Base-by-base conservation (phyloP, 176 grass and related monocot genomes). In the Aegilops longissima region DNA sequence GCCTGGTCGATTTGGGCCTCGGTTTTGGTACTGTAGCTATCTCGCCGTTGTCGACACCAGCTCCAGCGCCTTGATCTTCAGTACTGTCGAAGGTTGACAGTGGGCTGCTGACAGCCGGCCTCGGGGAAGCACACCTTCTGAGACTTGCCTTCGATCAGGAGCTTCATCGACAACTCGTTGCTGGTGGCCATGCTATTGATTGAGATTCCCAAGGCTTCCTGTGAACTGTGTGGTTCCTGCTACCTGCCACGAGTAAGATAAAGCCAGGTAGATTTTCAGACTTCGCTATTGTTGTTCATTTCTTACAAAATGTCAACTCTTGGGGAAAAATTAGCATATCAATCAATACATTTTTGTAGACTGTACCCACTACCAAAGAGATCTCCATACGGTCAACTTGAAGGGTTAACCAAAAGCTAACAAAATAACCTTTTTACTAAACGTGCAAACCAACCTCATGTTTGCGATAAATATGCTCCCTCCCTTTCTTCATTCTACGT, bases 51-150 rank as follows among this genome's bases (percentile, higher is more conserved):
- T 25, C 25, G 25, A 25, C 25, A 25, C 25, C 25, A 25, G 25
- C 25, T 25, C 25, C 25, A 25, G 25, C 25, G 25, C 25, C 25
- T 25, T 25, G 25, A 25, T 25, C 25, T 25, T 25, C 25, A 25
- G 25, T 25, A 25, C 25, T 25, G 1, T 25, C 25, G 25, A 25
- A 79, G 68, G 61, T 25, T 25, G 80, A 83, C 4, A 83, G 73
- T 25, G 83, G 64, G 64, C 25, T 12, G 36, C 64, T 61, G 51
- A 83, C 8, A 69, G 20, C 80, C 63, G 12, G 64, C 80, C 80
- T 88, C 86, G 0, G 73, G 80, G 45, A 83, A 88, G 49, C 86
- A 83, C 49, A 83, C 63, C 47, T 70, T 83, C 27, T 70, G 49
- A 34, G 86, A 21, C 64, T 78, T 78, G 47, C 35, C 70, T 8